phyloP scores from a whole-genome alignment of 768 basidiomycete species.

The Collybia sordida region DNA sequence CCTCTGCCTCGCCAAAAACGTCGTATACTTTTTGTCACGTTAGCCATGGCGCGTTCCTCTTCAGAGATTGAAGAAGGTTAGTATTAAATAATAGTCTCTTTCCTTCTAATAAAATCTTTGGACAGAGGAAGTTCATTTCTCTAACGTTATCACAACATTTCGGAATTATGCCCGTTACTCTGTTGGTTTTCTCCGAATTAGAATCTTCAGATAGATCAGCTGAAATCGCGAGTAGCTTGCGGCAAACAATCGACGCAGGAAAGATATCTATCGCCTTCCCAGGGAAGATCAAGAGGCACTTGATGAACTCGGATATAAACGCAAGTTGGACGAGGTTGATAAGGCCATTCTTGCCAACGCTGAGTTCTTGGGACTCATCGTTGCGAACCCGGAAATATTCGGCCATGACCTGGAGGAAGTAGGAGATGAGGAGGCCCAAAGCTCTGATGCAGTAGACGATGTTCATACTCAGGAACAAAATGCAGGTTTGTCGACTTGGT shows the following conservation, averaged over 20 bases:
- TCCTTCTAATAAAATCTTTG: conserved; percentile 8
- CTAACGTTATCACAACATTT: conserved; percentile 74
- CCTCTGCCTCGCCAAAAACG: no score
- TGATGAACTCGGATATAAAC: conserved; percentile 66
- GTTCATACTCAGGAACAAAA: background rate
- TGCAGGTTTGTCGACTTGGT: background rate
- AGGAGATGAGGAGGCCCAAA: conserved; percentile 8
- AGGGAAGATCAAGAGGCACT: conserved; percentile 69
- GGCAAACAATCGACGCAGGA: conserved; percentile 63
- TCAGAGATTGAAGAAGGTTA: conserved; percentile 37
- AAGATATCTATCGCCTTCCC: conserved; percentile 74
- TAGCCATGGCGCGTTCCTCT: conserved; percentile 20
- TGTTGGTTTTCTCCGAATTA: conserved; percentile 35
- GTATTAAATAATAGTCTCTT: background rate
- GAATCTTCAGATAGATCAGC: no score
- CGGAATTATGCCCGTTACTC: conserved; percentile 74
- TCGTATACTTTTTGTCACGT: conserved; percentile 4
- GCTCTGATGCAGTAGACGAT: conserved; percentile 3
- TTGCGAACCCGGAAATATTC: conserved; percentile 82
- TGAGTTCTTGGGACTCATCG: conserved; percentile 71
- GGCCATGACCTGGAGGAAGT: conserved; percentile 45
- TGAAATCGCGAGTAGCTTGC: conserved; percentile 33
- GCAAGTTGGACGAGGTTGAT: conserved; percentile 80
- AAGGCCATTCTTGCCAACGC: conserved; percentile 79
- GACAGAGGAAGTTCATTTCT: conserved; percentile 68